phyloP scores from a whole-genome alignment of 352 stramenopile species.

The Phytophthora pluvialis region DNA sequence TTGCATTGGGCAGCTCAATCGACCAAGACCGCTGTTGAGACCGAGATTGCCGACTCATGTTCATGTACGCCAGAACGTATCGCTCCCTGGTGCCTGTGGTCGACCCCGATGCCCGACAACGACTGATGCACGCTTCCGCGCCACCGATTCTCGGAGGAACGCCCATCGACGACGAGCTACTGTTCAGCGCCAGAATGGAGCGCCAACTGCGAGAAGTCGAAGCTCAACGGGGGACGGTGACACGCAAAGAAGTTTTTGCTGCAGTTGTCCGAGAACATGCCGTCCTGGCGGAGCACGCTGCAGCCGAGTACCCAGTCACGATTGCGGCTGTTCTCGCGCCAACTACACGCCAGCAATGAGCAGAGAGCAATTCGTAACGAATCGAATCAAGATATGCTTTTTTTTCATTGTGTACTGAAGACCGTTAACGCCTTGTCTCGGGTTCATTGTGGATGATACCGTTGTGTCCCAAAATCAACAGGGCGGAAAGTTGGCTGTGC shows the following conservation, averaged over 20 bases:
- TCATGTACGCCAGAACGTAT: conserved; percentile 19
- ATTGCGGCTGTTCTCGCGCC: conserved; percentile 6
- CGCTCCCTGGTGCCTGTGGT: conserved; percentile 6
- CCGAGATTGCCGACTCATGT: conserved; percentile 8
- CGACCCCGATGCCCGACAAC: conserved; percentile 9
- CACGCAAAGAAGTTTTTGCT: conserved; percentile 13
- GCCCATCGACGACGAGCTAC: conserved; percentile 9
- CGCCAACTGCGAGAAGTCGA: conserved; percentile 16
- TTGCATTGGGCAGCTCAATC: background rate
- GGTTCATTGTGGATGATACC: background rate
- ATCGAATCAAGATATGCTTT: no score
- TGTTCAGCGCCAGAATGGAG: conserved; percentile 17
- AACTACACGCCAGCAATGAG: background rate
- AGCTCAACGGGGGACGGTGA: conserved; percentile 11
- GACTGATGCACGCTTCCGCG: conserved; percentile 14
- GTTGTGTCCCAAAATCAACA: background rate
- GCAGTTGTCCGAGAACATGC: conserved; percentile 11
- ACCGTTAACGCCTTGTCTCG: background rate
- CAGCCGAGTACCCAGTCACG: conserved; percentile 8
- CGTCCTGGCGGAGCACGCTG: conserved; percentile 13
- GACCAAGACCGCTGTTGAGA: no score
- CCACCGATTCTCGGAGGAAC: conserved; percentile 13
- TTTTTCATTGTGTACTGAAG: no score
- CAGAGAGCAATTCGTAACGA: no score
- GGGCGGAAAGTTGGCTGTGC: no score